Percentiles rank a stretch among this genome's conserved stretches.
Evolutionary conservation across 192 early-diverging fungal species (phyloP).

Genomic region (Podila horticola): DNA sequence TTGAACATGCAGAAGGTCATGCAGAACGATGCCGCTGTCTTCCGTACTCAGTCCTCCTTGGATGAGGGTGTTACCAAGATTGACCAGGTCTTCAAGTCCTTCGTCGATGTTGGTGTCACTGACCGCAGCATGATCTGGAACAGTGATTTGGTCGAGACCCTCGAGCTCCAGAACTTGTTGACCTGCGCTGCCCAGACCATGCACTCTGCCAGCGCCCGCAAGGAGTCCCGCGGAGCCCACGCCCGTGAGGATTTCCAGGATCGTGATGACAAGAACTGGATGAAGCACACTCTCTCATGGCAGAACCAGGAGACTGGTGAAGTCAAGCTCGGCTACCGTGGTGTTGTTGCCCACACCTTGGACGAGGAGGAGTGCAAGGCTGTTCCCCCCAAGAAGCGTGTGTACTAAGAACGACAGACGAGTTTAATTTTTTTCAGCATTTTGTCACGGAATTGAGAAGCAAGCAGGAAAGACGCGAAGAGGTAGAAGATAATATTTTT

Average conservation of each 20-base stretch:
- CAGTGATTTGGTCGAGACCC: conserved; percentile 95
- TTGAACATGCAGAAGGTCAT: conserved; percentile 98
- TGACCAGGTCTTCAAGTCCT: conserved; percentile 80
- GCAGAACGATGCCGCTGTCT: conserved; percentile 98
- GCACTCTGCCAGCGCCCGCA: conserved; percentile 88
- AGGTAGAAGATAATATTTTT: no score
- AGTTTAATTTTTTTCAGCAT: no score
- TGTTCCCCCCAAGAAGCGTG: conserved; percentile 67
- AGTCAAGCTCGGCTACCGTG: conserved; percentile 85
- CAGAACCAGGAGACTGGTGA: conserved; percentile 83
- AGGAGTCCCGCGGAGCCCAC: conserved; percentile 98
- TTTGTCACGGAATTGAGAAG: no score
- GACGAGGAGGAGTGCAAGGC: conserved; percentile 94
- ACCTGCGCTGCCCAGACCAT: conserved; percentile 95
- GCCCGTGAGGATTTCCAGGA: conserved; percentile 94
- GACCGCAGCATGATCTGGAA: conserved; percentile 99
- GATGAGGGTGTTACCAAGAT: conserved; percentile 92
- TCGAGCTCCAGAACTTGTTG: conserved; percentile 98
- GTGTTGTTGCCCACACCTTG: conserved; percentile 82
- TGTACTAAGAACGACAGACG: conserved; percentile 24
- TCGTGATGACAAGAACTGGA: conserved; percentile 94
- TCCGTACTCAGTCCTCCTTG: conserved; percentile 89
- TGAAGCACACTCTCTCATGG: conserved; percentile 99
- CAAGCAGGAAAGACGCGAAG: no score
- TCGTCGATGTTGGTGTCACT: conserved; percentile 86